Evolutionary conservation across 257 asterid genomes (phyloP).

Genomic region (Prunella vulgaris): DNA sequence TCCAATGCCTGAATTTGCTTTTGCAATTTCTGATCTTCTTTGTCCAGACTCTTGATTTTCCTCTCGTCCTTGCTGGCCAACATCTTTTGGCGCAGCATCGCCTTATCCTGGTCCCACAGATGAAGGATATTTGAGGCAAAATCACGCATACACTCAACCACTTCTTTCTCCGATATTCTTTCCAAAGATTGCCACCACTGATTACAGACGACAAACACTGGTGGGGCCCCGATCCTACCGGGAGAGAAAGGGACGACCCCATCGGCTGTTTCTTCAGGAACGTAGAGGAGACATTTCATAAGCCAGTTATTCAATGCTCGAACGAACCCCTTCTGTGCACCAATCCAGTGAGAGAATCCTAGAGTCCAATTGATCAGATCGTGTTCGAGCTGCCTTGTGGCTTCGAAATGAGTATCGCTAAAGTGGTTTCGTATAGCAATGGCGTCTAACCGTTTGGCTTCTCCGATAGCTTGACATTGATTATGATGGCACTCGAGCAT

Average conservation of each 20-base stretch:
- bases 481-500: slow-evolving; percentile 88
- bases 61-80: slow-evolving; percentile 65
- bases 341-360: slow-evolving; percentile 76
- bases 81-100: slow-evolving; percentile 67
- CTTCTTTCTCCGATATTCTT: slow-evolving; percentile 77
- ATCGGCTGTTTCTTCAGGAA: slow-evolving; percentile 91
- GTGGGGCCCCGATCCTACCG: slow-evolving; percentile 91
- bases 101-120: slow-evolving; percentile 77
- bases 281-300: slow-evolving; percentile 81
- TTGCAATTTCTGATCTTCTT: slow-evolving; percentile 80
- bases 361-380: slow-evolving; percentile 79
- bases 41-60: slow-evolving; percentile 72
- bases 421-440: slow-evolving; percentile 62
- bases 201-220: slow-evolving; percentile 66
- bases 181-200: slow-evolving; percentile 89
- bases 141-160: slow-evolving; percentile 66
- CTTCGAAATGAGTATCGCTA: slow-evolving; percentile 72
- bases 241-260: slow-evolving; percentile 91
- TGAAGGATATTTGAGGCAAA: slow-evolving; percentile 64
- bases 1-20: slow-evolving; percentile 83
- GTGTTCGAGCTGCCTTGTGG: slow-evolving; percentile 76
- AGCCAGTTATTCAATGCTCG: slow-evolving; percentile 82
- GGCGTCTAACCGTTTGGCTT: slow-evolving; percentile 73
- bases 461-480: slow-evolving; percentile 79
- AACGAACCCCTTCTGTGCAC: slow-evolving; percentile 70